These are phyloP conservation scores for Trichosporon sp. DNA, from an alignment of 1,284 basidiomycete genomes.

Conservation along the genomic window DNA sequence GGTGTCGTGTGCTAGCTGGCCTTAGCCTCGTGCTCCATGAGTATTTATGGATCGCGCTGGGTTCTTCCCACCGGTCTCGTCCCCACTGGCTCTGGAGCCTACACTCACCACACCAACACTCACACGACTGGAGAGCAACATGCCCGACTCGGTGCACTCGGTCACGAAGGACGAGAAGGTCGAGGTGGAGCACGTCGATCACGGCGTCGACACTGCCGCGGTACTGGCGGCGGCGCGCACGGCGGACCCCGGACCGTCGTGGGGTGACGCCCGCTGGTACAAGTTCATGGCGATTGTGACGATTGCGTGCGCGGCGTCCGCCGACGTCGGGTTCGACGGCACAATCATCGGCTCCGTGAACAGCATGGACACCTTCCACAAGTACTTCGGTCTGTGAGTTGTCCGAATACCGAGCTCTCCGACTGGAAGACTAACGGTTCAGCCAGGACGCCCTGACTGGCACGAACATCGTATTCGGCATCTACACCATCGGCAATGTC, in stretches of 20 bases:
- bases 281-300: neutral
- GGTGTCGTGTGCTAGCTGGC: no score
- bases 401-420: neutral
- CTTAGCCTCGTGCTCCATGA: neutral
- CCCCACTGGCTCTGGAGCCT: neutral
- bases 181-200: neutral
- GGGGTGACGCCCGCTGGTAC: neutral
- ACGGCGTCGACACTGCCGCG: neutral
- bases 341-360: constrained; percentile 59
- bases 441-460: neutral
- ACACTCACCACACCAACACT: neutral
- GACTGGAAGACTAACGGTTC: neutral
- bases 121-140: neutral
- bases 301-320: neutral
- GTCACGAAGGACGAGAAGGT: neutral
- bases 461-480: constrained; percentile 21
- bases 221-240: neutral
- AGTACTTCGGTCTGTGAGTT: constrained; percentile 14
- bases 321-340: constrained; percentile 49
- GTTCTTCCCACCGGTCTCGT: neutral
- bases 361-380: constrained; percentile 52
- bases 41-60: neutral
- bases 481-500: constrained; percentile 52
- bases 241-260: neutral
- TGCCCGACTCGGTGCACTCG: neutral